Conservation (phyloP, 306 rosid species). For the Inga leiocalycina region DNA sequence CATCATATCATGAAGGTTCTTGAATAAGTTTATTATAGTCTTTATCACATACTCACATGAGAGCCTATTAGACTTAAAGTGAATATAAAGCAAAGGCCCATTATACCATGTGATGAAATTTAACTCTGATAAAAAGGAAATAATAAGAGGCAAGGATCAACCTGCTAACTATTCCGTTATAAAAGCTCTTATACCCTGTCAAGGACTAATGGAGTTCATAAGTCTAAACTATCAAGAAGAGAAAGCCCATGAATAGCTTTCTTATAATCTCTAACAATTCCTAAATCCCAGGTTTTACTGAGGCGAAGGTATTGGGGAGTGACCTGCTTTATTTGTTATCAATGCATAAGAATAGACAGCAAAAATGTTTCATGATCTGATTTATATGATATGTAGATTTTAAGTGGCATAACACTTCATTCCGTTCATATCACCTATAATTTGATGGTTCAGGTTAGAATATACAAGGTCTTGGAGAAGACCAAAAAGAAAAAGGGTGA, state of each 20-base stretch:
- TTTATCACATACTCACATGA: neutral
- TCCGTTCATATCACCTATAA: conserved; percentile 29
- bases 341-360: neutral
- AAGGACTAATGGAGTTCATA: neutral
- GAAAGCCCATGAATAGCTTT: neutral
- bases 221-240: neutral
- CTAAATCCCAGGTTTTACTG: neutral
- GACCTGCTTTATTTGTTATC: neutral
- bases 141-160: neutral
- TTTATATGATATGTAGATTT: neutral
- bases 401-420: neutral
- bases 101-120: neutral
- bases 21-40: neutral
- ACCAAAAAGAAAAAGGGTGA: conserved; percentile 53
- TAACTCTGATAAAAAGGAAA: neutral
- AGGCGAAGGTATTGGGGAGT: conserved; percentile 2
- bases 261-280: neutral
- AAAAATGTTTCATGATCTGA: neutral
- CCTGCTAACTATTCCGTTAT: neutral
- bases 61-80: neutral
- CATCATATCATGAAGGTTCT: neutral
- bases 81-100: neutral
- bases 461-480: conserved; percentile 74
- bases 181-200: neutral
- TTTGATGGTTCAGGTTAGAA: conserved; percentile 69